These are phyloP conservation scores for Globisporangium ultimum DNA, from an alignment of 352 stramenopile genomes.

Conservation along the genomic window DNA sequence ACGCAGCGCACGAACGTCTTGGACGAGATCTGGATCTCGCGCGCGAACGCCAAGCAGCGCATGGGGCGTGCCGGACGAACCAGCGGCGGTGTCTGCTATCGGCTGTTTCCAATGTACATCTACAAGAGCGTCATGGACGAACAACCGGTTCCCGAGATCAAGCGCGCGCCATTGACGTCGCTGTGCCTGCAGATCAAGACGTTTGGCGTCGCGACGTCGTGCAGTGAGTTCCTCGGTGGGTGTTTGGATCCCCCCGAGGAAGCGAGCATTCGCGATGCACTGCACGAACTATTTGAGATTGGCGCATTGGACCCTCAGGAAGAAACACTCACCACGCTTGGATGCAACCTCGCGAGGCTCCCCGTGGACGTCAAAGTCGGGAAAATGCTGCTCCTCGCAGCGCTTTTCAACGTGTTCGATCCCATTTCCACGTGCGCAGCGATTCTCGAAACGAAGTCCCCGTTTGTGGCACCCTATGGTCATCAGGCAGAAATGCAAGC, in stretches of 20 bases:
- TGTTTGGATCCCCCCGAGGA: constrained; percentile 92
- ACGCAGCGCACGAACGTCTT: constrained; percentile 87
- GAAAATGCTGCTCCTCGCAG: constrained; percentile 96
- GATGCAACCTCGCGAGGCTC: constrained; percentile 89
- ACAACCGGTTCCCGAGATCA: constrained; percentile 93
- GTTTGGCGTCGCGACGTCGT: constrained; percentile 66
- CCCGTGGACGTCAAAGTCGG: constrained; percentile 96
- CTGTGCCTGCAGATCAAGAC: constrained; percentile 96
- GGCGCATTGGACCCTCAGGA: constrained; percentile 68
- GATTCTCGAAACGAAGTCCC: constrained; percentile 78
- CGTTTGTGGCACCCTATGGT: constrained; percentile 76
- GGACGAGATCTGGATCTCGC: constrained; percentile 88
- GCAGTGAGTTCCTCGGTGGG: constrained; percentile 82
- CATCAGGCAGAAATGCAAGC: constrained; percentile 66
- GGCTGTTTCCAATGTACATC: constrained; percentile 81
- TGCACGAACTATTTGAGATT: constrained; percentile 89
- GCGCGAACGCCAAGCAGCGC: constrained; percentile 89
- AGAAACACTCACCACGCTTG: constrained; percentile 91
- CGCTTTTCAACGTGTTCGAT: constrained; percentile 91
- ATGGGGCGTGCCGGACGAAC: constrained; percentile 92
- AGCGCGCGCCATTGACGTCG: constrained; percentile 93
- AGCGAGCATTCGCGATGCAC: constrained; percentile 84
- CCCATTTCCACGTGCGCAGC: constrained; percentile 63
- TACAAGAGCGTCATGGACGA: constrained; percentile 74
- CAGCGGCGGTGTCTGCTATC: constrained; percentile 86